Evolutionary conservation across 176 grass and related monocot genomes (phyloP).

Genomic region (Poa pratensis): DNA sequence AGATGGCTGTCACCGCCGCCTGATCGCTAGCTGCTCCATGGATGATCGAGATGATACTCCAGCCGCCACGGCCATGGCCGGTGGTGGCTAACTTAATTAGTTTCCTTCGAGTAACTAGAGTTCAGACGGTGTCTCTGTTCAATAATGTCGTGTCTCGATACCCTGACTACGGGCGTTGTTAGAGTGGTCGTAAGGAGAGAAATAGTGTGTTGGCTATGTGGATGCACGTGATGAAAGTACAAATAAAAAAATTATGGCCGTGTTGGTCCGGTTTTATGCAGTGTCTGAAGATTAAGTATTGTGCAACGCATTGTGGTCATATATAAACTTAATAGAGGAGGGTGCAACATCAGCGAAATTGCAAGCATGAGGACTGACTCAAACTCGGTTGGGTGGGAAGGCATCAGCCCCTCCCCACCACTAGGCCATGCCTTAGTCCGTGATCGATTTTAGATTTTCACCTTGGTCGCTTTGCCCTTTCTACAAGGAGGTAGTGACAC

Average conservation of each 20-base stretch:
- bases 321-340: no score
- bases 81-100: not conserved
- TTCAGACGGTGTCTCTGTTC: not conserved
- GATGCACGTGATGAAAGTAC: not conserved
- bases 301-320: no score
- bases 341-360: no score
- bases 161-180: not conserved
- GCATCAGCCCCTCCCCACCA: no score
- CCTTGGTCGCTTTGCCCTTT: no score
- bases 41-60: no score
- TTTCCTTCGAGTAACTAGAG: not conserved
- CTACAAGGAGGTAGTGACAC: no score
- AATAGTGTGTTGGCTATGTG: not conserved
- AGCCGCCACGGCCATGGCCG: not conserved
- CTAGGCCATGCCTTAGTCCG: no score
- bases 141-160: not conserved
- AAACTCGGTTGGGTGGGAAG: no score
- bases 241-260: slow-evolving; percentile 17
- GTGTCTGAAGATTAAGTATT: no score
- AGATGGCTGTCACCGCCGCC: slow-evolving; percentile 69
- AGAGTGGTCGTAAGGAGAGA: not conserved
- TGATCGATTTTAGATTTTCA: no score
- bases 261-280: not conserved
- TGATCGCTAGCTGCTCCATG: slow-evolving; percentile 35
- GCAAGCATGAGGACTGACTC: no score